Base-by-base conservation (phyloP, 192 early-diverging fungal species). In the Umbelopsis isabellina region DNA sequence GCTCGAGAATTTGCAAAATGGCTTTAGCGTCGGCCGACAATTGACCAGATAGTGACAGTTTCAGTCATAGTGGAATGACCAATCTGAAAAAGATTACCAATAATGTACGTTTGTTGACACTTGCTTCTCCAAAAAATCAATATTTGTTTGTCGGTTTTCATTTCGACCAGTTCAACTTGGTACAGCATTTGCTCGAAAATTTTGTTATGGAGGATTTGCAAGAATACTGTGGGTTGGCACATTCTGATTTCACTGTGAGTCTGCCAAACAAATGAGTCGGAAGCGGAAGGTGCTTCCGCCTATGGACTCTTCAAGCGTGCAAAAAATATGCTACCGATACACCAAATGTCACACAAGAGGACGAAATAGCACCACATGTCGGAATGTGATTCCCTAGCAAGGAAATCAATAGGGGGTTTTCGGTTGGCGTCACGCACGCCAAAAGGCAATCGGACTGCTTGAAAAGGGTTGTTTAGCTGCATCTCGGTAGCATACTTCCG, bases 341-440 rank as follows among this genome's bases (percentile, higher is more conserved):
- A 61, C 27, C 30, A 61, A 55, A 61, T 61, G 55, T 61, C 55
- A 35, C 55, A 61, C 55, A 61, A 61, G 52, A 30, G 1, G 55
- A 23, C 13, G 16, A 35, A 53, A 58, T 33, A 13, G 53, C 8
- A 58, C 21, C 10, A 22, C 55, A 12, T 61, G 55, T 61, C 55
- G 55, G 55, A 61, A 61, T 61, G 55, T 61, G 30, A 61, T 61
- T 35, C 55, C 33, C 55, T 35, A 61, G 13, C 10, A 35, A 30
- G 55, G 15, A 61, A 61, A 12, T 13, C 16, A n/a, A 35, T 12
- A 15, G 55, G 55, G 55, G 55, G 55, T 35, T 41, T 10, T 41
- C 55, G 33, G 30, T 61, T 61, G 55, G 55, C 55, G 55, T 61
- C 55, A 61, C 33, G 55, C 18, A 13, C 55, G 33, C 30, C 55